These are phyloP conservation scores for Mycosphaerelloides madeirae DNA, from an alignment of 2,329 filamentous ascomycete species.

Conservation along the genomic window DNA sequence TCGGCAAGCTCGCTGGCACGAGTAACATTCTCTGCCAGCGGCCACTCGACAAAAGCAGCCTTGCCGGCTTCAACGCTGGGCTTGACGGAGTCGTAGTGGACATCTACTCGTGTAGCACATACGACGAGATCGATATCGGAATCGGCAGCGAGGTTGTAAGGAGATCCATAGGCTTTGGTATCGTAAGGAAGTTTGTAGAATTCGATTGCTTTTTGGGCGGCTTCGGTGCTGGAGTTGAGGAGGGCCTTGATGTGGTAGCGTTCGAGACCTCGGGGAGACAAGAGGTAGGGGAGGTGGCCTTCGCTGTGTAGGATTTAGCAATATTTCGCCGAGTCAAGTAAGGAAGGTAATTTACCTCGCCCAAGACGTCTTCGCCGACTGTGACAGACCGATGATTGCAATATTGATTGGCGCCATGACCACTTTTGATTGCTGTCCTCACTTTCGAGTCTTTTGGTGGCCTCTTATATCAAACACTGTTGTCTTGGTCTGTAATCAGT, in stretches of 20 bases:
- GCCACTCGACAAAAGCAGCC: conserved; percentile 41
- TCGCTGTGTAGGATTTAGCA: conserved; percentile 20
- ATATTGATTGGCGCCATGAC: conserved; percentile 50
- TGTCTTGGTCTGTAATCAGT: not conserved
- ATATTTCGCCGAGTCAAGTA: not conserved
- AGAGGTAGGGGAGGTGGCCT: conserved; percentile 59
- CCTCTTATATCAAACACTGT: not conserved
- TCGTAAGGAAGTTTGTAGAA: conserved; percentile 35
- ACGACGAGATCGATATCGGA: conserved; percentile 47
- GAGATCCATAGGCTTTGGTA: conserved; percentile 42
- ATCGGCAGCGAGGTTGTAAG: conserved; percentile 43
- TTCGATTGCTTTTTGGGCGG: conserved; percentile 41
- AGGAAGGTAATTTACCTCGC: conserved; percentile 32
- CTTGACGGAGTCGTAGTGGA: conserved; percentile 40
- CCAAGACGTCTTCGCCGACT: conserved; percentile 51
- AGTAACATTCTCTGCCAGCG: conserved; percentile 43
- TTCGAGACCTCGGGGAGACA: conserved; percentile 37
- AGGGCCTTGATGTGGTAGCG: conserved; percentile 48
- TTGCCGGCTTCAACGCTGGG: conserved; percentile 40
- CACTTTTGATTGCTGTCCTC: not conserved
- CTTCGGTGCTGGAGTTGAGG: conserved; percentile 44
- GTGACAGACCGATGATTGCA: conserved; percentile 56
- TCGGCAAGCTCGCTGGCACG: conserved; percentile 41
- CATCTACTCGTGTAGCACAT: conserved; percentile 41
- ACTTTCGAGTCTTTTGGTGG: not conserved